phyloP scores from a whole-genome alignment of 2,329 filamentous ascomycete species.

The Endocalyx cinctus region DNA sequence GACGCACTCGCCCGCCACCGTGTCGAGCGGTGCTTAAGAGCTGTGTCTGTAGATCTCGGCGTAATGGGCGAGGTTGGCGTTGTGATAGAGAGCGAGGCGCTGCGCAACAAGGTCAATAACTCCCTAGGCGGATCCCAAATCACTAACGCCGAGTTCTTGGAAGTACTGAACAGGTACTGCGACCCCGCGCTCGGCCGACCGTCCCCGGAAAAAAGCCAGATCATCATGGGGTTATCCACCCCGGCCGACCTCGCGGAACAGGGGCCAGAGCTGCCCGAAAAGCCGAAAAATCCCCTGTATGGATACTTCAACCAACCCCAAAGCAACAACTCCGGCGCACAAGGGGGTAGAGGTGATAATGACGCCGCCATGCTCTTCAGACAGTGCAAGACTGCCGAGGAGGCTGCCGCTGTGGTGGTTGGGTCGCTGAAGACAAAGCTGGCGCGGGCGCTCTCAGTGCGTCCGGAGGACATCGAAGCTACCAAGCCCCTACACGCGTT shows the following conservation, averaged over 20 bases:
- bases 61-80: neutral
- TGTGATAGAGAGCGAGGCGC: neutral
- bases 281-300: constrained; percentile 1
- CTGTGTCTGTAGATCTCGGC: neutral
- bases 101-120: neutral
- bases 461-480: neutral
- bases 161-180: neutral
- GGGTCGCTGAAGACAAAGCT: constrained; percentile 1
- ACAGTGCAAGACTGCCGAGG: constrained; percentile 1
- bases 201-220: constrained; percentile 4
- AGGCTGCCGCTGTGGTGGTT: neutral
- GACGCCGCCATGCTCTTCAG: constrained; percentile 2
- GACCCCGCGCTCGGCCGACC: constrained; percentile 2
- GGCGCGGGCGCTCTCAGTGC: neutral
- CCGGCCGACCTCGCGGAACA: constrained; percentile 1
- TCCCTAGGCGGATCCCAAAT: too few relatives aligned
- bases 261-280: neutral
- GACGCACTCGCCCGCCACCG: neutral
- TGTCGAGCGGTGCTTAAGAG: too few relatives aligned
- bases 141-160: neutral
- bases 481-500: constrained; percentile 2
- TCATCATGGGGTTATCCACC: constrained; percentile 4
- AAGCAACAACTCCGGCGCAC: neutral
- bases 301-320: neutral
- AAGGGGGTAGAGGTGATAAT: neutral